Percentiles rank a stretch among this genome's conserved stretches.
Evolutionary conservation across 2,329 filamentous ascomycete genomes (phyloP).

Genomic region (Fusarium tanahbumbuense): DNA sequence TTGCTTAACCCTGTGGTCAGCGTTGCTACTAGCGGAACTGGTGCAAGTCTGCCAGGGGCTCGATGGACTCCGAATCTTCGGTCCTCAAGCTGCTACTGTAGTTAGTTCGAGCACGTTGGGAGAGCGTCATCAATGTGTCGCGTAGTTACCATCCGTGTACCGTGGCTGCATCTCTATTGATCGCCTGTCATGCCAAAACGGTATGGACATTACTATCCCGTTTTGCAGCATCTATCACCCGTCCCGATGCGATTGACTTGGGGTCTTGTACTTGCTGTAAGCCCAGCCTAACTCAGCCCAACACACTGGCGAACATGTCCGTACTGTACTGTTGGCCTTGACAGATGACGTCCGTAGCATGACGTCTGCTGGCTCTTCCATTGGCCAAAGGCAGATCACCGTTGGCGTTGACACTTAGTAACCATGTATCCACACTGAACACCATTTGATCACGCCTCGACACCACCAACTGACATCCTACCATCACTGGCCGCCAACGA

Average conservation of each 20-base stretch:
- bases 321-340: conserved; percentile 11
- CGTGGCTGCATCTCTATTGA: conserved; percentile 26
- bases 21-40: conserved; percentile 21
- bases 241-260: conserved; percentile 13
- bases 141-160: conserved; percentile 22
- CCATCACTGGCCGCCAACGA: conserved; percentile 32
- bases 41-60: conserved; percentile 21
- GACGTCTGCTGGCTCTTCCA: conserved; percentile 35
- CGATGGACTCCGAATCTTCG: conserved; percentile 14
- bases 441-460: conserved; percentile 37
- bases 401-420: conserved; percentile 41
- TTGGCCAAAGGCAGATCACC: conserved; percentile 37
- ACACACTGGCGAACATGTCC: conserved; percentile 27
- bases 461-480: conserved; percentile 37
- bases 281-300: conserved; percentile 17
- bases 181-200: conserved; percentile 32
- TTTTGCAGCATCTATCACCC: conserved; percentile 20
- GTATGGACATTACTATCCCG: conserved; percentile 12
- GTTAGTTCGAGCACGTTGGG: conserved; percentile 19
- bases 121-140: conserved; percentile 24
- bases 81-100: background rate
- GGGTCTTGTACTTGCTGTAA: conserved; percentile 17
- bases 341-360: conserved; percentile 45
- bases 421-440: conserved; percentile 40
- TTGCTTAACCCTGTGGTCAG: conserved; percentile 26